Evolutionary conservation across 164 flowering plant species (phyloP).

Genomic region (Paratinospora sagittata): DNA sequence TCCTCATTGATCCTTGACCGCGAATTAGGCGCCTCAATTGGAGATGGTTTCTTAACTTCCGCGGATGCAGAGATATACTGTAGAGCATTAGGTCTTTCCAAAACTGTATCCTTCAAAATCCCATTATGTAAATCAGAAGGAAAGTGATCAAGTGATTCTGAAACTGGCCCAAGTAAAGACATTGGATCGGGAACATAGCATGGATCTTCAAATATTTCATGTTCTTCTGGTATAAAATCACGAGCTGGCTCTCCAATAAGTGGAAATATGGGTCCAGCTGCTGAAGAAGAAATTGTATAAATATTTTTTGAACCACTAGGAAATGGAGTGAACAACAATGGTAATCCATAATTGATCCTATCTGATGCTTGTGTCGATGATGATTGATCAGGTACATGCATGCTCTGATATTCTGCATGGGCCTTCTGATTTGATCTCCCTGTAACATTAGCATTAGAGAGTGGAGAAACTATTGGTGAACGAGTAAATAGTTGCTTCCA

Average conservation of each 20-base stretch:
- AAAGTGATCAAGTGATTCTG: conserved; percentile 89
- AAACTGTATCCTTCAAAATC: conserved; percentile 37
- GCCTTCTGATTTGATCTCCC: conserved; percentile 44
- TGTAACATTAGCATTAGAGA: conserved; percentile 42
- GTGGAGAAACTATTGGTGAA: conserved; percentile 40
- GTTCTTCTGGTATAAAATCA: conserved; percentile 55
- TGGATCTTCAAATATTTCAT: conserved; percentile 85
- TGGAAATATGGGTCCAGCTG: conserved; percentile 40
- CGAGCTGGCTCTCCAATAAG: conserved; percentile 33
- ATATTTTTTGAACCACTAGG: conserved; percentile 31
- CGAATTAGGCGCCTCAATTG: conserved; percentile 89
- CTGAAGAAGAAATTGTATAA: conserved; percentile 40
- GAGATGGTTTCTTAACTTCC: conserved; percentile 72
- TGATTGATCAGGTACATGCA: conserved; percentile 28
- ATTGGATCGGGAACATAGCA: conserved; percentile 87
- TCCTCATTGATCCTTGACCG: conserved; percentile 54
- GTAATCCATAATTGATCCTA: conserved; percentile 56
- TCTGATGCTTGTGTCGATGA: conserved; percentile 37
- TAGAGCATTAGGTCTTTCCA: conserved; percentile 34
- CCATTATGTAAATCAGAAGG: conserved; percentile 62
- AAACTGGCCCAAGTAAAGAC: conserved; percentile 89
- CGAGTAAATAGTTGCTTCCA: conserved; percentile 93
- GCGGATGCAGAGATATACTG: conserved; percentile 38
- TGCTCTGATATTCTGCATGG: conserved; percentile 37
- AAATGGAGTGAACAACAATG: conserved; percentile 52